These are phyloP conservation scores for Fusarium sp. DNA, from an alignment of 2,329 filamentous ascomycete species.

Conservation along the genomic window DNA sequence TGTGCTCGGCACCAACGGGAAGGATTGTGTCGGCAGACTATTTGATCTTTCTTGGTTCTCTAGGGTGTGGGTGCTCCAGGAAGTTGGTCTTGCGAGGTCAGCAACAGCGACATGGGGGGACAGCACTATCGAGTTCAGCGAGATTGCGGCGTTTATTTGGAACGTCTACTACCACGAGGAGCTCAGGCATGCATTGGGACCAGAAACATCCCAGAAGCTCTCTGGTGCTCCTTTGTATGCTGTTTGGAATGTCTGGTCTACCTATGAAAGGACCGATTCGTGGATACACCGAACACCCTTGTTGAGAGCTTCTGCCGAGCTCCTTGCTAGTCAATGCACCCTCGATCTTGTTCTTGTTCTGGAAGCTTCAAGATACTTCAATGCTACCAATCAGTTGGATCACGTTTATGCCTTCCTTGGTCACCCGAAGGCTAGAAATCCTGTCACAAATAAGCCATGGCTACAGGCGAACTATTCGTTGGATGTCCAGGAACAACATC, in stretches of 20 bases:
- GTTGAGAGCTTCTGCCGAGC: not conserved
- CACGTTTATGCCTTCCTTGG: constrained; percentile 17
- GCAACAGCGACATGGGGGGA: constrained; percentile 16
- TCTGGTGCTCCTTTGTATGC: constrained; percentile 6
- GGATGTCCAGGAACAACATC: constrained; percentile 7
- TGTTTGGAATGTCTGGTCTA: constrained; percentile 19
- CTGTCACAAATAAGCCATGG: not conserved
- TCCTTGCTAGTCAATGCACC: not conserved
- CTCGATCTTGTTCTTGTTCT: constrained; percentile 21
- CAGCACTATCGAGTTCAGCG: constrained; percentile 2
- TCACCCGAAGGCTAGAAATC: constrained; percentile 7
- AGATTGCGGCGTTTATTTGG: constrained; percentile 15
- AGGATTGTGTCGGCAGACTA: not conserved
- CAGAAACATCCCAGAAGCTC: not conserved
- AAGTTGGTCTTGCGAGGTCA: constrained; percentile 1
- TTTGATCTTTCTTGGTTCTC: constrained; percentile 19
- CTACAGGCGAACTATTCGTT: constrained; percentile 12
- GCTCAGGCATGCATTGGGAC: not conserved
- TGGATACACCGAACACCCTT: not conserved
- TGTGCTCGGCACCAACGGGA: not conserved
- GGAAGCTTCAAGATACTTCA: constrained; percentile 17
- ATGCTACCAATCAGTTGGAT: constrained; percentile 14
- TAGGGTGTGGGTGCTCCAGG: constrained; percentile 11
- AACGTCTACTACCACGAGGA: constrained; percentile 7
- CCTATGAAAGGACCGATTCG: constrained; percentile 6